Evolutionary conservation across 108 stramenopile species (phyloP).

Genomic region (Nitzschia putrida): DNA sequence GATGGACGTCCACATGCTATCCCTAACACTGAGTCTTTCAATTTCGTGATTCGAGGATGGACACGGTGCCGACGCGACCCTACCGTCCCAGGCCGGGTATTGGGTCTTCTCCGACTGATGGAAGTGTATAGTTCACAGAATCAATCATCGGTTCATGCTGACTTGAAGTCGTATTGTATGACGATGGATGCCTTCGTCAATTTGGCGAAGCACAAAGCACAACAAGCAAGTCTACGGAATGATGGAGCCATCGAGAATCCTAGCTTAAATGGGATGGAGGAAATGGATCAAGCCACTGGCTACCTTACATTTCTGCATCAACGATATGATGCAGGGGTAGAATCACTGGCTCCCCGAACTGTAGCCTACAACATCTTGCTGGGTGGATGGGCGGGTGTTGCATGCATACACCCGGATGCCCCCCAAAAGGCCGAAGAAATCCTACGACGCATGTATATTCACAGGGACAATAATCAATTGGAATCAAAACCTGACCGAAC

Average conservation of each 20-base stretch:
- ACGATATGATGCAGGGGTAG: slow-evolving; percentile 43
- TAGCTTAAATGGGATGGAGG: slow-evolving; percentile 51
- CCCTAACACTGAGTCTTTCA: slow-evolving; percentile 74
- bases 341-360: slow-evolving; percentile 46
- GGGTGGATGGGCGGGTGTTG: slow-evolving; percentile 52
- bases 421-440: slow-evolving; percentile 70
- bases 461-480: slow-evolving; percentile 33
- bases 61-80: slow-evolving; percentile 57
- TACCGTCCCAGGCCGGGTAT: slow-evolving; percentile 42
- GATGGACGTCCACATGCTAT: slow-evolving; percentile 7
- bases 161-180: slow-evolving; percentile 74
- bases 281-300: slow-evolving; percentile 56
- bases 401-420: slow-evolving; percentile 38
- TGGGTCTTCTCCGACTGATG: slow-evolving; percentile 58
- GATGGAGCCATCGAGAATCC: slow-evolving; percentile 1
- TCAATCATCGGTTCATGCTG: slow-evolving; percentile 45
- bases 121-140: slow-evolving; percentile 55
- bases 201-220: slow-evolving; percentile 56
- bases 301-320: slow-evolving; percentile 64
- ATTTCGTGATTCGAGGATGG: slow-evolving; percentile 77
- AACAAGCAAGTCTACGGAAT: too few relatives aligned
- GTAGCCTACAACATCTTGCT: slow-evolving; percentile 75
- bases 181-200: slow-evolving; percentile 64
- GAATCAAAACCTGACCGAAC: slow-evolving; percentile 55
- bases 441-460: slow-evolving; percentile 58